Percentiles rank a stretch among this genome's conserved stretches.
Evolutionary conservation across 192 early-diverging fungal genomes (phyloP).

Genomic region (Dissophora ornata): DNA sequence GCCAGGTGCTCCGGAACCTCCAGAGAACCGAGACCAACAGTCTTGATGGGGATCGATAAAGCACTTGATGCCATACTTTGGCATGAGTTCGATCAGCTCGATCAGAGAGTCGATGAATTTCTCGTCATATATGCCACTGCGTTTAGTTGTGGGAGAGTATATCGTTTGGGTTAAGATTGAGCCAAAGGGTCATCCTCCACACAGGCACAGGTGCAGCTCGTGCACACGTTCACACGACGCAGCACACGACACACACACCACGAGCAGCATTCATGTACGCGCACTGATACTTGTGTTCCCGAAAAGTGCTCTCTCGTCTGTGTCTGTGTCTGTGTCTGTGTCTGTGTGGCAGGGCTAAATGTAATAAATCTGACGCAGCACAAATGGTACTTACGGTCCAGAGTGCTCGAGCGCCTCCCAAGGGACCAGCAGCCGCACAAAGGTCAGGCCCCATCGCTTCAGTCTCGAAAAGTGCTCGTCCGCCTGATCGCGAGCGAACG

Average conservation of each 20-base stretch:
- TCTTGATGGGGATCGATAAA: conserved; percentile 94
- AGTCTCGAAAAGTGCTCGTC: conserved; percentile 82
- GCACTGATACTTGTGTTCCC: too few species aligned
- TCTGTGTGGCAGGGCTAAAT: too few species aligned
- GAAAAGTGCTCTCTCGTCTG: neutral
- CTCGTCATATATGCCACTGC: conserved; percentile 80
- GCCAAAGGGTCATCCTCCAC: too few species aligned
- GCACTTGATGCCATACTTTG: conserved; percentile 81
- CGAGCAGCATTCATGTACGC: too few species aligned
- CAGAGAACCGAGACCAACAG: conserved; percentile 80
- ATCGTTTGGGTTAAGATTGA: too few species aligned
- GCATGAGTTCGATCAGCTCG: conserved; percentile 70
- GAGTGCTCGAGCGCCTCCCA: conserved; percentile 87
- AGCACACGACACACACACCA: too few species aligned
- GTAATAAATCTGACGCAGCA: neutral
- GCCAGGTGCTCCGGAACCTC: conserved; percentile 85
- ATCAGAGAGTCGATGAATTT: conserved; percentile 83
- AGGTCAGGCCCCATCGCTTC: conserved; percentile 82
- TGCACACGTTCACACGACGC: too few species aligned
- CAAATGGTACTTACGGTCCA: conserved; percentile 65
- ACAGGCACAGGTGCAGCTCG: neutral
- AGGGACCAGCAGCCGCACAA: conserved; percentile 79
- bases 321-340: too few species aligned
- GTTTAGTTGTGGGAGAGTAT: neutral
- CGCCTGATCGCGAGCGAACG: conserved; percentile 79